Conservation (phyloP, 208 protist genomes). For the Endotrypanum monterogeii region DNA sequence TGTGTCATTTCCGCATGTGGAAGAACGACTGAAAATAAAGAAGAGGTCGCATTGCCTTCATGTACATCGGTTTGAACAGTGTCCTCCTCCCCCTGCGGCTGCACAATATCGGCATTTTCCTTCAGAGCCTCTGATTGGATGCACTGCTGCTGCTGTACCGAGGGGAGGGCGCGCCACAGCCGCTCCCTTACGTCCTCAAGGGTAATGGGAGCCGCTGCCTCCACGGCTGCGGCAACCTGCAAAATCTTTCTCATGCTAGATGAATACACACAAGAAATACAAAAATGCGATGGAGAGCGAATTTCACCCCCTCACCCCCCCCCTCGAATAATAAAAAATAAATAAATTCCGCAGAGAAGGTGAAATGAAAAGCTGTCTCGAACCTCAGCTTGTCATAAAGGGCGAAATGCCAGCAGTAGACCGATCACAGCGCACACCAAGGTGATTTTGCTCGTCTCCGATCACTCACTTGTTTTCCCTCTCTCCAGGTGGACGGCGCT, state of each 20-base stretch:
- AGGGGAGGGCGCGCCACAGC: slow-evolving; percentile 73
- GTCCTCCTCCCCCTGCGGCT: too few species aligned
- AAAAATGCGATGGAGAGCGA: background rate
- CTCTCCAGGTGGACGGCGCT: too few species aligned
- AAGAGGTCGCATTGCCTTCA: slow-evolving; percentile 4
- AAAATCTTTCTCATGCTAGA: background rate
- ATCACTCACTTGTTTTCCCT: too few species aligned
- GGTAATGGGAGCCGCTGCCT: slow-evolving; percentile 6
- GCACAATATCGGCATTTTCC: background rate
- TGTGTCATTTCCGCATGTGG: slow-evolving; percentile 54
- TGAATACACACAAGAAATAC: background rate
- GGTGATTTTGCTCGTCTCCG: background rate
- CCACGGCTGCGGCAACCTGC: background rate
- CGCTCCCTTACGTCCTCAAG: slow-evolving; percentile 53
- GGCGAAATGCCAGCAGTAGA: too few species aligned
- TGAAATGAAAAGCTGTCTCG: too few species aligned
- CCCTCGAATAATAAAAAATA: background rate
- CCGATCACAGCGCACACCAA: background rate
- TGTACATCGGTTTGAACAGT: slow-evolving; percentile 18
- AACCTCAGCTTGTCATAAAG: too few species aligned
- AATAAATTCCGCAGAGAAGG: background rate
- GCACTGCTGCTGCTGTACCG: slow-evolving; percentile 24
- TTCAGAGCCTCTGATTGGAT: background rate
- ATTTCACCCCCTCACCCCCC: background rate
- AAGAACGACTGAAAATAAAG: slow-evolving; percentile 28